Evolutionary conservation across 1,284 basidiomycete genomes (phyloP).

Genomic region (Cutaneotrichosporon sp.): DNA sequence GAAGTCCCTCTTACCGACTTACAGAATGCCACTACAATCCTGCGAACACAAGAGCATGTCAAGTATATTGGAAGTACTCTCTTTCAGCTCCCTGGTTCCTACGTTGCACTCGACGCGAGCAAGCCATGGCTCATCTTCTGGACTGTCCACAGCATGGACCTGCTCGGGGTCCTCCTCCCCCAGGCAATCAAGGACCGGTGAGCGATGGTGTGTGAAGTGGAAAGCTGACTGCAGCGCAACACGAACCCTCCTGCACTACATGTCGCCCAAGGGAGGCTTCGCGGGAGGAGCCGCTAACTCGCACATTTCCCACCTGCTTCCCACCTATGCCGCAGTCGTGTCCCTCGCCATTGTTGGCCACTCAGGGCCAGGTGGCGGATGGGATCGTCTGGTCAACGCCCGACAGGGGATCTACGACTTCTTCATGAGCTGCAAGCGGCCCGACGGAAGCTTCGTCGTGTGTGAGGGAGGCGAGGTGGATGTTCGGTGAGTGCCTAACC

Average conservation of each 20-base stretch:
- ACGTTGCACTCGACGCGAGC: conserved; percentile 80
- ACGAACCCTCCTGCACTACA: conserved; percentile 64
- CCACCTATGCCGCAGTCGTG: conserved; percentile 85
- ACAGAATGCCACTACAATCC: conserved; percentile 14
- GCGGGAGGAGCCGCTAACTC: conserved; percentile 71
- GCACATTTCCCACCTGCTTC: conserved; percentile 80
- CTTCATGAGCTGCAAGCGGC: conserved; percentile 88
- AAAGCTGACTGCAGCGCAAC: conserved; percentile 22
- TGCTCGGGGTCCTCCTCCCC: conserved; percentile 72
- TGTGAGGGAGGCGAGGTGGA: conserved; percentile 86
- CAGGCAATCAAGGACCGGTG: conserved; percentile 66
- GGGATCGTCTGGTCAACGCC: conserved; percentile 66
- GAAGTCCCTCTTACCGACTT: conserved; percentile 19
- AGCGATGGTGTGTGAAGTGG: too few species aligned
- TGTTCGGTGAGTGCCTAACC: conserved; percentile 74
- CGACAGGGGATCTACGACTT: conserved; percentile 77
- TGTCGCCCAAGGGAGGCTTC: conserved; percentile 81
- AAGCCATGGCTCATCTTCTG: conserved; percentile 91
- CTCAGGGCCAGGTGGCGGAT: conserved; percentile 58
- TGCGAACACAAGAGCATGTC: conserved; percentile 35
- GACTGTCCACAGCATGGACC: conserved; percentile 73
- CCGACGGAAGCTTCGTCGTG: conserved; percentile 91
- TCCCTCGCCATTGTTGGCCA: conserved; percentile 76
- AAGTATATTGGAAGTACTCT: conserved; percentile 37
- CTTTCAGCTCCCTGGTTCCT: conserved; percentile 59